A percentile compares a stretch with the other conserved stretches of the same genome.
These are phyloP conservation scores for Rosa hybrid DNA, from an alignment of 331 rosid genomes.

Conservation along the genomic window DNA sequence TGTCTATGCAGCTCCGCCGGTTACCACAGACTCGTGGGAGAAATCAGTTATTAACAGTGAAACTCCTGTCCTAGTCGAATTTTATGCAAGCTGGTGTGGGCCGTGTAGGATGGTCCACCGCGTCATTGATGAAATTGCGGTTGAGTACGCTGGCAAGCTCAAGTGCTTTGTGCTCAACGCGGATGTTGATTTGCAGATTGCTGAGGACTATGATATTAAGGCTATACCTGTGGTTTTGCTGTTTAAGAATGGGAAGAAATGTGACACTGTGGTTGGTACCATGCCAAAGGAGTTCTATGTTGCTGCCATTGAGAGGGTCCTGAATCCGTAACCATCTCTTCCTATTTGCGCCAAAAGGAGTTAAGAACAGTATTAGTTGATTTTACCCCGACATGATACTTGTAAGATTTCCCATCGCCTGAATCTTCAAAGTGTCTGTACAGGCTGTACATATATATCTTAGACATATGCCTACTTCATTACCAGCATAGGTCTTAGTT, in stretches of 20 bases:
- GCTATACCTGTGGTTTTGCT: constrained; percentile 90
- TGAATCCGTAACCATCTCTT: constrained; percentile 39
- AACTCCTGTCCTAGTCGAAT: constrained; percentile 81
- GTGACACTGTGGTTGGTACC: constrained; percentile 73
- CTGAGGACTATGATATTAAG: constrained; percentile 76
- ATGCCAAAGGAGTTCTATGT: constrained; percentile 96
- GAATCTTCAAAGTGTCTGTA: constrained; percentile 16
- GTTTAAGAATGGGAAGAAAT: constrained; percentile 78
- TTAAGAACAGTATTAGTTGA: background rate
- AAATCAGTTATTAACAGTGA: constrained; percentile 57
- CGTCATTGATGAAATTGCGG: constrained; percentile 72
- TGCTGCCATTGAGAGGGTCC: constrained; percentile 78
- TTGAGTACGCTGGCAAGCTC: constrained; percentile 72
- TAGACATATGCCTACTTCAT: constrained; percentile 2
- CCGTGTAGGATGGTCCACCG: constrained; percentile 94
- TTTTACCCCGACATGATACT: background rate
- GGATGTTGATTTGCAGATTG: constrained; percentile 62
- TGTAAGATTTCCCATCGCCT: background rate
- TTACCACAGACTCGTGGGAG: constrained; percentile 72
- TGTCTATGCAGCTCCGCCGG: constrained; percentile 50
- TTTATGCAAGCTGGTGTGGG: constrained; percentile 94
- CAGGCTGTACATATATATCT: constrained; percentile 48
- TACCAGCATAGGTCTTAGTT: constrained; percentile 19
- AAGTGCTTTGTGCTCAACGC: constrained; percentile 76
- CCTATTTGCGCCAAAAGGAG: background rate